phyloP scores from a whole-genome alignment of 2,329 filamentous ascomycete genomes.

The Graphilbum fragrans region DNA sequence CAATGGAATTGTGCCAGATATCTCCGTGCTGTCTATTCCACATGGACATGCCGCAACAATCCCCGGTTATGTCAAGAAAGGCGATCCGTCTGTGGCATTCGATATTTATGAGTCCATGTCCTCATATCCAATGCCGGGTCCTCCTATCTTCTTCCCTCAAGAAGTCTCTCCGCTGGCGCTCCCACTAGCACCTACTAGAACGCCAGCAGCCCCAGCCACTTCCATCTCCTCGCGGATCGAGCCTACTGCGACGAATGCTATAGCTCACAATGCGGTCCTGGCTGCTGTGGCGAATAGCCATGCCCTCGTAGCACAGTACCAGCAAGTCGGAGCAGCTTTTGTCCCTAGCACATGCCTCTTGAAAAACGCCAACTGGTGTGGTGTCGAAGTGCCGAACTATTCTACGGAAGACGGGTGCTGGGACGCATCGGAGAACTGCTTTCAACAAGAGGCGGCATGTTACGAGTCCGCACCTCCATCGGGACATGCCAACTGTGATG shows the following conservation, averaged over 20 bases:
- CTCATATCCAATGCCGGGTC: conserved; percentile 48
- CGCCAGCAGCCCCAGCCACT: too few species aligned
- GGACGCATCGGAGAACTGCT: conserved; percentile 43
- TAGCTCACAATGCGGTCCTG: too few species aligned
- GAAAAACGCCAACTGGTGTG: conserved; percentile 65
- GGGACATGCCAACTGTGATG: conserved; percentile 44
- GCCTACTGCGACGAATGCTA: too few species aligned
- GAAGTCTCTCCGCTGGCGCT: conserved; percentile 2
- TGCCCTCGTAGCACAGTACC: conserved; percentile 17
- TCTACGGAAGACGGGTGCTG: conserved; percentile 46
- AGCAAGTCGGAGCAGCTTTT: conserved; percentile 26
- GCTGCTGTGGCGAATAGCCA: too few species aligned
- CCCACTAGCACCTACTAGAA: too few species aligned
- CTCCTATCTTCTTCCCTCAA: conserved; percentile 35
- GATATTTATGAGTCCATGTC: conserved; percentile 40
- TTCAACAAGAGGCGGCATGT: conserved; percentile 45
- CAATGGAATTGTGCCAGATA: too few species aligned
- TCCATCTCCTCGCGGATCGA: too few species aligned
- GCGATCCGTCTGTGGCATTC: conserved; percentile 45
- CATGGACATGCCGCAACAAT: conserved; percentile 43
- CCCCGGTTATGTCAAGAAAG: conserved; percentile 48
- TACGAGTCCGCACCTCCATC: conserved; percentile 46
- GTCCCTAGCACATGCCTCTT: conserved; percentile 45
- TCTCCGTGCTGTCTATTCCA: conserved; percentile 35
- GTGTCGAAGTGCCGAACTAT: conserved; percentile 46